Percentiles rank a stretch among this genome's conserved stretches.
Evolutionary conservation across 352 stramenopile species (phyloP).

Genomic region (Phytophthora multivora): DNA sequence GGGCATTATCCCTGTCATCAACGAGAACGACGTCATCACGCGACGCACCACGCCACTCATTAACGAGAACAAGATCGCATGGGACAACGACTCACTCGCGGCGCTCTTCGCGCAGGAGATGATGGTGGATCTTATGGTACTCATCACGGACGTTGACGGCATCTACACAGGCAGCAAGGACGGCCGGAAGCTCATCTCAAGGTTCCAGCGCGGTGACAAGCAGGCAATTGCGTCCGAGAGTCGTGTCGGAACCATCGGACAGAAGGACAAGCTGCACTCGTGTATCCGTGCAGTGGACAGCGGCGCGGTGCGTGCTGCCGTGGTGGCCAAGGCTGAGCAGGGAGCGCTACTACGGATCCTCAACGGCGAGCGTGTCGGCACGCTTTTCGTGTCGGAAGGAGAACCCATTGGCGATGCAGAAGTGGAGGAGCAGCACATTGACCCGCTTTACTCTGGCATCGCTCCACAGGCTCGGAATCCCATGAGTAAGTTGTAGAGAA

Average conservation of each 20-base stretch:
- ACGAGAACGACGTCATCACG: constrained; percentile 89
- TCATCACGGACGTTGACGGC: constrained; percentile 79
- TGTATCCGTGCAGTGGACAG: constrained; percentile 83
- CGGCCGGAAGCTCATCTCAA: constrained; percentile 42
- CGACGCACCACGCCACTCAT: constrained; percentile 65
- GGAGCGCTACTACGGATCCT: constrained; percentile 66
- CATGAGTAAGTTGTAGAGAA: constrained; percentile 48
- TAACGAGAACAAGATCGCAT: constrained; percentile 66
- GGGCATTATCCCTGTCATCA: constrained; percentile 86
- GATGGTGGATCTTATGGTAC: constrained; percentile 73
- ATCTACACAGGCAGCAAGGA: constrained; percentile 45
- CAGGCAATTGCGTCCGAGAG: constrained; percentile 53
- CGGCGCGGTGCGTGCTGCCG: constrained; percentile 55
- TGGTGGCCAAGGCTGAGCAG: constrained; percentile 72
- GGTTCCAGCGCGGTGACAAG: constrained; percentile 55
- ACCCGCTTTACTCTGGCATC: constrained; percentile 76
- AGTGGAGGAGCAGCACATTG: constrained; percentile 57
- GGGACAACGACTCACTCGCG: constrained; percentile 87
- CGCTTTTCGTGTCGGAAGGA: constrained; percentile 60
- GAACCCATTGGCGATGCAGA: constrained; percentile 48
- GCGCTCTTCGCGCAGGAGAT: constrained; percentile 79
- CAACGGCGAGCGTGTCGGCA: constrained; percentile 71
- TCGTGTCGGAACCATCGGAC: constrained; percentile 62
- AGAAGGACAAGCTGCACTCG: constrained; percentile 84
- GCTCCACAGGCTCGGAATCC: constrained; percentile 26